Percentiles rank a stretch among this genome's conserved stretches.
phyloP scores from a whole-genome alignment of 192 early-diverging fungal species.

The Chytriomyces sp. region DNA sequence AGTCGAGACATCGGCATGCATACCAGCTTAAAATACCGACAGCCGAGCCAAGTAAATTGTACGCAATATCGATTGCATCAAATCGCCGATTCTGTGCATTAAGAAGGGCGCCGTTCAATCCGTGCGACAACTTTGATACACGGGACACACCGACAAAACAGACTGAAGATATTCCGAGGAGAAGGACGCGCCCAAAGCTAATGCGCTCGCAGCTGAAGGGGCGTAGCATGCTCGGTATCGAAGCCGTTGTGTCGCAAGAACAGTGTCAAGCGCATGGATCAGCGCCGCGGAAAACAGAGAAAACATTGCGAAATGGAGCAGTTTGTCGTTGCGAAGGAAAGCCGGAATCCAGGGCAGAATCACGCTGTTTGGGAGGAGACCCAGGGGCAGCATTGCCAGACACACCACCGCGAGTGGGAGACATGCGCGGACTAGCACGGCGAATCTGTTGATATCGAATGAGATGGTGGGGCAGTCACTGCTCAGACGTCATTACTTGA shows the following conservation, averaged over 20 bases:
- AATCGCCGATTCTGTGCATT: neutral
- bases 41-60: neutral
- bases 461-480: no score
- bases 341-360: neutral
- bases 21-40: neutral
- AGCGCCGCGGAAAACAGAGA: neutral
- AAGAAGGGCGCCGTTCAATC: neutral
- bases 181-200: neutral
- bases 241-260: neutral
- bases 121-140: neutral
- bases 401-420: neutral
- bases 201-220: neutral
- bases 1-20: neutral
- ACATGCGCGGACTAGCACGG: no score
- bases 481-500: no score
- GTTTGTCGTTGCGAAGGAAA: constrained; percentile 18
- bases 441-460: no score
- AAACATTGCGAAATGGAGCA: neutral
- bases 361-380: neutral
- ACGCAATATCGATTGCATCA: neutral
- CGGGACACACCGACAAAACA: neutral
- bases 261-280: neutral
- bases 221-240: neutral
- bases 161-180: neutral
- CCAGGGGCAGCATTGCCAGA: constrained; percentile 1